Conservation (phyloP, 306 rosid genomes). For the Fagus sylvatica region DNA sequence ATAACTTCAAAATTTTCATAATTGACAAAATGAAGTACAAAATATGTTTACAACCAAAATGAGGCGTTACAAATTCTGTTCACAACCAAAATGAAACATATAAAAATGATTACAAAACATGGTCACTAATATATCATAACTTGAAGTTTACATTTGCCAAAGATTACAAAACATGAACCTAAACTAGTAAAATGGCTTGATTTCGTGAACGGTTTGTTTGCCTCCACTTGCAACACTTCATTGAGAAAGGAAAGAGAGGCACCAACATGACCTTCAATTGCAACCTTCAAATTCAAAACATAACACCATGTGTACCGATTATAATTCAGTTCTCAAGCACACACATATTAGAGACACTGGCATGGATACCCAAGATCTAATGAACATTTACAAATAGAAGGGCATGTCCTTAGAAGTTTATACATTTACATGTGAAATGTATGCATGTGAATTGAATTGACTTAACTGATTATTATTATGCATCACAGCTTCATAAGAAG, state of each 20-base stretch:
- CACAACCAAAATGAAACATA: no score
- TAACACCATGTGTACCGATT: constrained; percentile 1
- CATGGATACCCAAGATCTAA: not conserved
- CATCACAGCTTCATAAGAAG: constrained; percentile 11
- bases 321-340: not conserved
- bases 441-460: constrained; percentile 11
- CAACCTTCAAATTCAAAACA: constrained; percentile 12
- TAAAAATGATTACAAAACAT: no score
- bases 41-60: no score
- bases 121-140: no score
- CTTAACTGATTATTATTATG: constrained; percentile 12
- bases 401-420: not conserved
- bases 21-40: no score
- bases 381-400: not conserved
- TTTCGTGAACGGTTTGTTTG: no score
- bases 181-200: no score
- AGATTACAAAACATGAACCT: no score
- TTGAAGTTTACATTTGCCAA: no score
- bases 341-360: not conserved
- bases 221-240: no score
- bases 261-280: not conserved
- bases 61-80: no score
- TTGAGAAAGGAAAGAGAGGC: not conserved
- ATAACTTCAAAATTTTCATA: no score
- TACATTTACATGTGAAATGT: not conserved